Conservation (phyloP, 345 rosid species). For the Microthlaspi erraticum region DNA sequence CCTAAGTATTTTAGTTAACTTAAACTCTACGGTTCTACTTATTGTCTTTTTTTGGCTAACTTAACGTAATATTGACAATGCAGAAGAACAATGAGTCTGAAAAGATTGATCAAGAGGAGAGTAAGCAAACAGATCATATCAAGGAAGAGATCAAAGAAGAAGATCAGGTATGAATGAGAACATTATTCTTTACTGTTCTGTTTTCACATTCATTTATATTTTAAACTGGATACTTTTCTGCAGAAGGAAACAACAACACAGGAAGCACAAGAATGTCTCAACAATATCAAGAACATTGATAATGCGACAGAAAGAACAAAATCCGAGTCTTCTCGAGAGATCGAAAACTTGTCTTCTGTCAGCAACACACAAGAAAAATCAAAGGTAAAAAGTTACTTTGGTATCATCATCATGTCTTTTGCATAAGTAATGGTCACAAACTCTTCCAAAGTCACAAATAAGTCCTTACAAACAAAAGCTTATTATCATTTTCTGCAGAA, state of each 20-base stretch:
- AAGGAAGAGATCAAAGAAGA: conserved; percentile 34
- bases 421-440: background rate
- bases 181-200: background rate
- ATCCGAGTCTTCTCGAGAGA: conserved; percentile 16
- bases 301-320: conserved; percentile 14
- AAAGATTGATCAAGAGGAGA: conserved; percentile 45
- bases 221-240: conserved; percentile 30
- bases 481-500: background rate
- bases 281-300: conserved; percentile 22
- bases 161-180: conserved; percentile 45
- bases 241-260: conserved; percentile 36
- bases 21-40: background rate
- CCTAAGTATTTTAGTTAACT: background rate
- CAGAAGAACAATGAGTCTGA: conserved; percentile 44
- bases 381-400: conserved; percentile 52
- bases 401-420: conserved; percentile 5
- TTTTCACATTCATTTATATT: conserved; percentile 2
- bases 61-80: conserved; percentile 23
- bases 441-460: too few relatives aligned
- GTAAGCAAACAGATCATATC: conserved; percentile 15
- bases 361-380: conserved; percentile 41
- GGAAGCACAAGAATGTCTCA: conserved; percentile 24
- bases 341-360: conserved; percentile 31
- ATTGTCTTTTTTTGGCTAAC: background rate
- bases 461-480: conserved; percentile 16